Percentiles rank a stretch among this genome's conserved stretches.
Conservation (phyloP, 1,284 basidiomycete genomes). For the Papiliotrema flavescens region DNA sequence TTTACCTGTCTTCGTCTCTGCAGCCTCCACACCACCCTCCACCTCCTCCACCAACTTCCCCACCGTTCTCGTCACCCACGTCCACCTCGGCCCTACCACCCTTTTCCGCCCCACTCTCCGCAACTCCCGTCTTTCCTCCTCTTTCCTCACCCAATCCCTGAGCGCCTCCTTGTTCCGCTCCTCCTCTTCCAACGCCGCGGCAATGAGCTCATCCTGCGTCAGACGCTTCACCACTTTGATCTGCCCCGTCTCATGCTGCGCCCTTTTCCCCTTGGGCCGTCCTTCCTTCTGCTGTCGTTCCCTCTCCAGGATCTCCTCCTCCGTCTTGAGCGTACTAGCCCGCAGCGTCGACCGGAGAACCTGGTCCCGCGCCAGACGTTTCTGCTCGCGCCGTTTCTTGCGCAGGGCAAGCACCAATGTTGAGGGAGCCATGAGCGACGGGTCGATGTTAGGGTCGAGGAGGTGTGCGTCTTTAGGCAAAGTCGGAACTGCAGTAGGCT, state of each 20-base stretch:
- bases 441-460: slow-evolving; percentile 31
- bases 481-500: slow-evolving; percentile 1
- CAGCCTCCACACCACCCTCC: slow-evolving; percentile 7
- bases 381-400: slow-evolving; percentile 35
- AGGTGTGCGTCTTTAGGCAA: slow-evolving; percentile 7
- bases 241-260: slow-evolving; percentile 38
- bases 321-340: slow-evolving; percentile 40
- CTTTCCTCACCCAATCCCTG: slow-evolving; percentile 50
- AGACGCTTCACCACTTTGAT: slow-evolving; percentile 28
- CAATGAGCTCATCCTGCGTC: slow-evolving; percentile 54
- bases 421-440: slow-evolving; percentile 39
- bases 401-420: slow-evolving; percentile 40
- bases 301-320: slow-evolving; percentile 28
- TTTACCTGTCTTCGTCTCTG: not conserved
- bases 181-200: slow-evolving; percentile 53
- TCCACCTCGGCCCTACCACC: slow-evolving; percentile 52
- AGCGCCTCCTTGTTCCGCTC: slow-evolving; percentile 54
- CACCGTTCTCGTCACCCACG: slow-evolving; percentile 50
- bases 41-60: slow-evolving; percentile 36
- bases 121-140: slow-evolving; percentile 51
- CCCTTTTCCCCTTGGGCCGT: slow-evolving; percentile 23
- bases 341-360: slow-evolving; percentile 36
- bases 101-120: slow-evolving; percentile 48
- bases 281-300: slow-evolving; percentile 24
- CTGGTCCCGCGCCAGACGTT: slow-evolving; percentile 34